Percentiles rank a stretch among this genome's conserved stretches.
Conservation (phyloP, 2,329 filamentous ascomycete species). For the Hortaea sp. region DNA sequence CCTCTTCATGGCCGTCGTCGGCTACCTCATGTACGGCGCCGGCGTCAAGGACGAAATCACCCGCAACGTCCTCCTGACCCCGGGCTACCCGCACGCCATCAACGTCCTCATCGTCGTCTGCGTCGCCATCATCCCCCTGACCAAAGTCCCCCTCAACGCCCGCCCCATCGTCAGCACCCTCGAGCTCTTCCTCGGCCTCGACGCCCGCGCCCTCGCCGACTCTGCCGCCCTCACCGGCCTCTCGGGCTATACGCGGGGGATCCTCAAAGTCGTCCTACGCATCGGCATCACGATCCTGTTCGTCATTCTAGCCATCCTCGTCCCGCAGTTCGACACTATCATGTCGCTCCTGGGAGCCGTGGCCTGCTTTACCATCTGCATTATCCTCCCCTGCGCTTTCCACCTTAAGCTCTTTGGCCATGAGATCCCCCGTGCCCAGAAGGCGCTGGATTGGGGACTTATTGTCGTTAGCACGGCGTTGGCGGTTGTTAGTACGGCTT, state of each 20-base stretch:
- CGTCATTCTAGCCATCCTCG: conserved; percentile 61
- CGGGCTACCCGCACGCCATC: conserved; percentile 62
- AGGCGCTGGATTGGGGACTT: conserved; percentile 55
- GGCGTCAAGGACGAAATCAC: conserved; percentile 82
- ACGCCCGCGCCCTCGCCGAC: conserved; percentile 43
- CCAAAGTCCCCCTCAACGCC: conserved; percentile 63
- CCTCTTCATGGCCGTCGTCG: conserved; percentile 68
- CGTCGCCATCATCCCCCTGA: conserved; percentile 86
- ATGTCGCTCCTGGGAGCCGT: conserved; percentile 86
- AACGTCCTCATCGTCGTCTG: conserved; percentile 75
- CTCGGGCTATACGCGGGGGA: conserved; percentile 46
- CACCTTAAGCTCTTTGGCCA: conserved; percentile 80
- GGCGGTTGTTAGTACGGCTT: conserved; percentile 69
- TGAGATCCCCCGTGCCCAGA: conserved; percentile 56
- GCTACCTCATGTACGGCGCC: conserved; percentile 91
- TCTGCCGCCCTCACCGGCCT: conserved; percentile 43
- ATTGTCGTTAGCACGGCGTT: conserved; percentile 60
- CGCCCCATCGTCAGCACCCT: conserved; percentile 78
- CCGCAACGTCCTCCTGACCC: conserved; percentile 68
- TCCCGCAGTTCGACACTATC: conserved; percentile 77
- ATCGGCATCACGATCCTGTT: conserved; percentile 61
- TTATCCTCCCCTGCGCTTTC: conserved; percentile 80
- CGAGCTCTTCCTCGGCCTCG: conserved; percentile 70
- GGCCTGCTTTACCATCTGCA: conserved; percentile 86
- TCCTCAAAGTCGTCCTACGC: conserved; percentile 53